Base-by-base conservation (phyloP, 306 rosid genomes). In the Cicer chorassanicum region DNA sequence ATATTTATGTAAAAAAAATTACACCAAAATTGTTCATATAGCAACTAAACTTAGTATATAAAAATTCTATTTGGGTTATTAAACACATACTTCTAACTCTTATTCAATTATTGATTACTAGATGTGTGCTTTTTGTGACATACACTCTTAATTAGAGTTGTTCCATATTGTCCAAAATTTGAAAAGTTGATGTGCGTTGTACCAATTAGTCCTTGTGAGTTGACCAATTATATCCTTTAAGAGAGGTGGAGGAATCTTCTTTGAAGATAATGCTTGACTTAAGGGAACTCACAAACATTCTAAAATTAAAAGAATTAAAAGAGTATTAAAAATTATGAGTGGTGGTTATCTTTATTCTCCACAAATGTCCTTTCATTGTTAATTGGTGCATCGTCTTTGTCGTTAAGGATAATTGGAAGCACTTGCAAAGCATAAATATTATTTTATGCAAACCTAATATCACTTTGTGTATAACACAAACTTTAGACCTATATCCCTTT, bases 321-420 rank as follows among this genome's bases (percentile, higher is more conserved):
- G 81, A 15, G 15, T 79, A 40, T 76, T 81, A 68, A 55, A 84
- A 63, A 50, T 67, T 19, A 29, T 24, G 19, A 67, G 78, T 76
- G 79, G 68, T 73, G 73, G 68, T 80, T 46, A 83, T 84, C 92
- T 93, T 93, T 89, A 87, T 93, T 81, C 85, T 86, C 96, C 97
- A 89, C 89, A 86, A 82, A 39, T 77, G 89, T 80, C 86, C 65
- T 75, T 69, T 76, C 59, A 69, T 90, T 79, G 87, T 87, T 76
- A 76, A 86, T 84, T 87, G 89, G 91, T 88, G 68, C 46, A 71
- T 83, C 85, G 83, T 75, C 77, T 11, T 85, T 93, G 92, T 93
- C 97, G 70, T 85, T 88, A 57, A 64, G 88, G 89, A 86, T 88
- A 74, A 88, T 88, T 84, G 89, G 76, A 62, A 64, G 84, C 89